Percentiles rank a stretch among this genome's conserved stretches.
Evolutionary conservation across 2,329 filamentous ascomycete species (phyloP).

Genomic region (Sclerotinia nivalis): DNA sequence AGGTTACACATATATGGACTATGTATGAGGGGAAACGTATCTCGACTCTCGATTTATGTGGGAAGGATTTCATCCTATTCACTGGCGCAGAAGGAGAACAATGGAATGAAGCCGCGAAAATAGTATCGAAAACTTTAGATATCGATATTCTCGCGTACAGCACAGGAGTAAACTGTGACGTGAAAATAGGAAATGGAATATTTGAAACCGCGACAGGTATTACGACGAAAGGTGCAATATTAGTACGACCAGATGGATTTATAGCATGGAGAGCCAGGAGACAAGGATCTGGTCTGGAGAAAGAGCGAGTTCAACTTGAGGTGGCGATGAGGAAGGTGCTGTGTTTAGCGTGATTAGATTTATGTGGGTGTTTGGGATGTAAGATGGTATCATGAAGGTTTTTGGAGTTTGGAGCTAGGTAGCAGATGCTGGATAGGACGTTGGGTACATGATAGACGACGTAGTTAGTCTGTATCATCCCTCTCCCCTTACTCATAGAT

Average conservation of each 20-base stretch:
- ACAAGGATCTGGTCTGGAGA: background rate
- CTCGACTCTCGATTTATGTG: conserved; percentile 41
- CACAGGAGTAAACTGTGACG: conserved; percentile 26
- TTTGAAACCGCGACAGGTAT: conserved; percentile 38
- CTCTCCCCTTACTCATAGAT: background rate
- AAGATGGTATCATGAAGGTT: background rate
- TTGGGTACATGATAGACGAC: background rate
- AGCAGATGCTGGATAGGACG: no score
- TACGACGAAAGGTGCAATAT: conserved; percentile 37
- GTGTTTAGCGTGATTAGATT: background rate
- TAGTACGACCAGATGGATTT: conserved; percentile 43
- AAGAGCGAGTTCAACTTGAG: background rate
- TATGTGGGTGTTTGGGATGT: background rate
- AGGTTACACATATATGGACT: conserved; percentile 41
- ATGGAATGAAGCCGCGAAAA: conserved; percentile 28
- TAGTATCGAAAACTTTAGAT: conserved; percentile 16
- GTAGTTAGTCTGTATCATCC: background rate
- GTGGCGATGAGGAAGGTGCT: background rate
- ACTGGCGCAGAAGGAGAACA: conserved; percentile 30
- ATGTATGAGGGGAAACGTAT: conserved; percentile 33
- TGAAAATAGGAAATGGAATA: conserved; percentile 24
- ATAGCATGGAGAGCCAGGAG: conserved; percentile 39
- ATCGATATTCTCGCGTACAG: conserved; percentile 26
- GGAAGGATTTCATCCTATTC: conserved; percentile 38
- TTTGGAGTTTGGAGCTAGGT: background rate